Conservation (phyloP, 768 basidiomycete genomes). For the Pluteus cervinus region DNA sequence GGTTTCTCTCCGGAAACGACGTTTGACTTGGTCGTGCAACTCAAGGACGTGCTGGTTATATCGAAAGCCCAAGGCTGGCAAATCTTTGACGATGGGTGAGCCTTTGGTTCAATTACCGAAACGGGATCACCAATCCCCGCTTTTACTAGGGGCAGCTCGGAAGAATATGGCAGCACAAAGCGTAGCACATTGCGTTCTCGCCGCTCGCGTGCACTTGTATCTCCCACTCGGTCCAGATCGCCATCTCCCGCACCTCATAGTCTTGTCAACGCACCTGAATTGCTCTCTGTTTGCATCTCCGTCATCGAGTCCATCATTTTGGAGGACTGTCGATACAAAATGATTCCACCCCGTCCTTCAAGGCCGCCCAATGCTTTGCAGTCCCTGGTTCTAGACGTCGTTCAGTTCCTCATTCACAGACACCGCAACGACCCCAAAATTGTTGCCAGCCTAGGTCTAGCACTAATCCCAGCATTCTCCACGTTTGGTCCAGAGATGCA, state of each 20-base stretch:
- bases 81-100: conserved; percentile 54
- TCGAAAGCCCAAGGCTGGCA: conserved; percentile 54
- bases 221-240: conserved; percentile 42
- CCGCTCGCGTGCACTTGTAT: conserved; percentile 36
- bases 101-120: too few relatives aligned
- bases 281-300: conserved; percentile 54
- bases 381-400: conserved; percentile 63
- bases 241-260: conserved; percentile 32
- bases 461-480: conserved; percentile 68
- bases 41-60: conserved; percentile 54
- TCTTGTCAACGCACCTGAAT: conserved; percentile 36
- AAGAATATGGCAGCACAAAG: too few relatives aligned
- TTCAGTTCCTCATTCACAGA: conserved; percentile 53
- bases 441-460: conserved; percentile 56
- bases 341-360: conserved; percentile 49
- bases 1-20: conserved; percentile 62
- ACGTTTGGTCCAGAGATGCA: conserved; percentile 64
- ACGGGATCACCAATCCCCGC: neutral
- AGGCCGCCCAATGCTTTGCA: conserved; percentile 78
- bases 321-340: conserved; percentile 69
- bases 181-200: conserved; percentile 45
- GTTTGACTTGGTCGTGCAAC: conserved; percentile 54
- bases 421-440: conserved; percentile 47
- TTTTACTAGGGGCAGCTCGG: too few relatives aligned
- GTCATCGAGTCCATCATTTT: conserved; percentile 57